These are phyloP conservation scores for Cinnamomum micranthum DNA, from an alignment of 164 flowering plant species.

Conservation along the genomic window DNA sequence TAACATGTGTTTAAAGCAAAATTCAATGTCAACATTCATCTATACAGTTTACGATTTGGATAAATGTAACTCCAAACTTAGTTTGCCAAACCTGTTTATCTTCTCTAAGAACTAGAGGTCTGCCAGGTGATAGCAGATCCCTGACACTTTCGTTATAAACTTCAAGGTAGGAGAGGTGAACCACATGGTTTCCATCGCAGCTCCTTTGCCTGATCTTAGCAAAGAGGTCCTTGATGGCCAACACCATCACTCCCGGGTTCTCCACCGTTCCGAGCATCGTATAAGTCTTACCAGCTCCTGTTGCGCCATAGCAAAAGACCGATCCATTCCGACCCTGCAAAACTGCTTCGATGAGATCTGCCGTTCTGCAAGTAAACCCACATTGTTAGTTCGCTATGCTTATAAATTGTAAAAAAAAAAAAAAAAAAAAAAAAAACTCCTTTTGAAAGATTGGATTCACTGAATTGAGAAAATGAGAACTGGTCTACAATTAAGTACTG, in stretches of 20 bases:
- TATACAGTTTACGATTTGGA: no score
- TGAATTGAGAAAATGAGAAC: no score
- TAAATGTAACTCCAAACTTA: not conserved
- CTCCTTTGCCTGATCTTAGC: conserved; percentile 76
- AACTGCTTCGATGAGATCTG: conserved; percentile 86
- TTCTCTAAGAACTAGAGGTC: conserved; percentile 90
- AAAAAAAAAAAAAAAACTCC: no score
- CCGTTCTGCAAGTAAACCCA: conserved; percentile 51
- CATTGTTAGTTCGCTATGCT: no score
- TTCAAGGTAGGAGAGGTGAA: conserved; percentile 91
- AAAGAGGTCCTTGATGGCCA: conserved; percentile 90
- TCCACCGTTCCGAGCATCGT: conserved; percentile 92
- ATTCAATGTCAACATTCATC: no score
- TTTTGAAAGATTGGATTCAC: no score
- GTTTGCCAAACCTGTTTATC: conserved; percentile 66
- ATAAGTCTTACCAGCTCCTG: conserved; percentile 96
- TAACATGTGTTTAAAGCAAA: no score
- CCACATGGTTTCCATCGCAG: conserved; percentile 81
- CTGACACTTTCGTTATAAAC: conserved; percentile 92
- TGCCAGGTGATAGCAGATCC: conserved; percentile 88
- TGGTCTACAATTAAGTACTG: no score
- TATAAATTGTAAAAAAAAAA: no score
- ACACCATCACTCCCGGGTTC: conserved; percentile 93
- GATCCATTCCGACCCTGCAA: conserved; percentile 89
- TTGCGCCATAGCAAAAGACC: conserved; percentile 94